Conservation (phyloP, 345 rosid genomes). For the Eucalyptus marginata region DNA sequence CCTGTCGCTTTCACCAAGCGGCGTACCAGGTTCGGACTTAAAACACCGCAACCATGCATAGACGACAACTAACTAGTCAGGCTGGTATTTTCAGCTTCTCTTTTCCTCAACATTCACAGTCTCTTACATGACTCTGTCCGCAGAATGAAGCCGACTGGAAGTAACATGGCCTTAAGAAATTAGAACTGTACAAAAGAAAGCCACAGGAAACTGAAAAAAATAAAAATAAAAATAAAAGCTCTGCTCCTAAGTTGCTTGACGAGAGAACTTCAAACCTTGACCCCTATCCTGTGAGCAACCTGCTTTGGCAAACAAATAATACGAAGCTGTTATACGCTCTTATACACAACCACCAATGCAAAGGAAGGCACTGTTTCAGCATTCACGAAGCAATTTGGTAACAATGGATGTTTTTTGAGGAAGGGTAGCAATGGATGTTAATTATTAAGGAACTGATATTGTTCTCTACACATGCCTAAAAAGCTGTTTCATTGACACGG, state of each 20-base stretch:
- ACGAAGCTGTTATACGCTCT: not conserved
- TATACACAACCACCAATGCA: not conserved
- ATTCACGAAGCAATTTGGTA: not conserved
- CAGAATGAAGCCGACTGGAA: not conserved
- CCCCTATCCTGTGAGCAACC: conserved; percentile 82
- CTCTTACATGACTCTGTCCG: not conserved
- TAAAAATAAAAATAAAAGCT: not conserved
- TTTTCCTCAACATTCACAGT: not conserved
- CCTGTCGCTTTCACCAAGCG: not conserved
- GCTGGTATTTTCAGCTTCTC: not conserved
- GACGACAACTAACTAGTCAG: not conserved
- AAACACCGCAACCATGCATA: not conserved
- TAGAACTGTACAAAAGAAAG: conserved; percentile 1
- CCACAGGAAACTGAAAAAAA: not conserved
- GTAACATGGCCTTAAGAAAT: not conserved
- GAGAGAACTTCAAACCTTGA: conserved; percentile 24
- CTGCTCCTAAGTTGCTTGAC: not conserved
- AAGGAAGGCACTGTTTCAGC: not conserved
- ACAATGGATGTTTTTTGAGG: not conserved
- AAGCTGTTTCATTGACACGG: not conserved
- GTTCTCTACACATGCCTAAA: not conserved
- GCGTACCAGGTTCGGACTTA: not conserved
- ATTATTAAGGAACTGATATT: not conserved
- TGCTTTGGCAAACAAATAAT: conserved; percentile 2
- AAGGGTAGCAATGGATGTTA: not conserved